A percentile compares a stretch with the other conserved stretches of the same genome.
phyloP scores from a whole-genome alignment of 2,329 filamentous ascomycete genomes.

The Trichoderma sp. region DNA sequence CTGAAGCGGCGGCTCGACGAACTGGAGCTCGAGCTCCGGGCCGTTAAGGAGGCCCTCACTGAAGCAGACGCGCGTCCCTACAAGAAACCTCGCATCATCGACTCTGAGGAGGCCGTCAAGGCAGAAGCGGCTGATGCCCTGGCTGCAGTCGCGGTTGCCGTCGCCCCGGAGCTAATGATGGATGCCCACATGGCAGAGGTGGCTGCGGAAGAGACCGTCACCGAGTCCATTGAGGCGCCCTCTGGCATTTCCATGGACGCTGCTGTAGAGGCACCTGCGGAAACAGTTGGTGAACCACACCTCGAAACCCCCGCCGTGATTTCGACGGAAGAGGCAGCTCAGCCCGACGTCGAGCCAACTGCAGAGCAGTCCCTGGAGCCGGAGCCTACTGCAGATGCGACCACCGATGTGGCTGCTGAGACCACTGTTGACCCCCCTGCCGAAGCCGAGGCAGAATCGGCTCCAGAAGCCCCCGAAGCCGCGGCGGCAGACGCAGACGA shows the following conservation, averaged over 20 bases:
- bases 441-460: neutral
- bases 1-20: constrained; percentile 83
- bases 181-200: constrained; percentile 18
- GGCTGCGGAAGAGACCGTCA: constrained; percentile 26
- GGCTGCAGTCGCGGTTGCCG: constrained; percentile 13
- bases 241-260: neutral
- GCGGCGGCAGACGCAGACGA: neutral
- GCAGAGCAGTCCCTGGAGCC: neutral
- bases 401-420: neutral
- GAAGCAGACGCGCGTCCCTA: constrained; percentile 33
- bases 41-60: constrained; percentile 31
- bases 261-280: neutral
- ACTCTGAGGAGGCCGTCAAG: constrained; percentile 28
- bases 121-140: constrained; percentile 13
- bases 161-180: constrained; percentile 19
- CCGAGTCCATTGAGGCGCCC: constrained; percentile 24
- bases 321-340: neutral
- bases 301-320: neutral
- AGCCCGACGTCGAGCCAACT: neutral
- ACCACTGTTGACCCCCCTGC: neutral
- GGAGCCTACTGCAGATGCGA: neutral
- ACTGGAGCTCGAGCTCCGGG: constrained; percentile 63
- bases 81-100: constrained; percentile 36
- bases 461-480: constrained; percentile 1
- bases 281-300: neutral